A percentile compares a stretch with the other conserved stretches of the same genome.
These are phyloP conservation scores for Erodium texanum DNA, from an alignment of 441 rosid species.

Conservation along the genomic window DNA sequence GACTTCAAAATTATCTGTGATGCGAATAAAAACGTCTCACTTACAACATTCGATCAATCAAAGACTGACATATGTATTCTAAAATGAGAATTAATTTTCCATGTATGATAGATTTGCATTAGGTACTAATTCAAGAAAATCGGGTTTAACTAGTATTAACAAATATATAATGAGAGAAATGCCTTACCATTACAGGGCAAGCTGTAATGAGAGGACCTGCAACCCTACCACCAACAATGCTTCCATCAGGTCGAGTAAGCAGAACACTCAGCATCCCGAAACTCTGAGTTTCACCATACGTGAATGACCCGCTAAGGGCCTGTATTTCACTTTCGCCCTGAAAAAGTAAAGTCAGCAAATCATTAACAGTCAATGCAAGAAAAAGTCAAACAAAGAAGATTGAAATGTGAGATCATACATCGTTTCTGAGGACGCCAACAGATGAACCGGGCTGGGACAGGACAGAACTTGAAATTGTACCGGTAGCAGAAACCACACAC, in stretches of 20 bases:
- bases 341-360: no score
- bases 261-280: neutral
- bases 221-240: neutral
- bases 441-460: neutral
- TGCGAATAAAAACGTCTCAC: no score
- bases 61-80: no score
- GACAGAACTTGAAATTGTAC: neutral
- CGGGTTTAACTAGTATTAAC: no score
- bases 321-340: neutral
- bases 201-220: neutral
- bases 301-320: neutral
- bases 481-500: neutral
- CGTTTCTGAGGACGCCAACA: neutral
- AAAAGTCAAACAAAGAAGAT: no score
- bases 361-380: no score
- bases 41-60: no score
- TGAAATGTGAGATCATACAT: no score
- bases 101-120: no score
- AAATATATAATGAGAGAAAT: neutral
- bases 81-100: no score
- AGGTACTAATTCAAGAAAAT: no score
- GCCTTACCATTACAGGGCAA: neutral
- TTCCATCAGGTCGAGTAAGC: neutral
- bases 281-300: neutral
- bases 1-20: no score